Conservation (phyloP, 305 asterid species). For the Salvia sclarea region DNA sequence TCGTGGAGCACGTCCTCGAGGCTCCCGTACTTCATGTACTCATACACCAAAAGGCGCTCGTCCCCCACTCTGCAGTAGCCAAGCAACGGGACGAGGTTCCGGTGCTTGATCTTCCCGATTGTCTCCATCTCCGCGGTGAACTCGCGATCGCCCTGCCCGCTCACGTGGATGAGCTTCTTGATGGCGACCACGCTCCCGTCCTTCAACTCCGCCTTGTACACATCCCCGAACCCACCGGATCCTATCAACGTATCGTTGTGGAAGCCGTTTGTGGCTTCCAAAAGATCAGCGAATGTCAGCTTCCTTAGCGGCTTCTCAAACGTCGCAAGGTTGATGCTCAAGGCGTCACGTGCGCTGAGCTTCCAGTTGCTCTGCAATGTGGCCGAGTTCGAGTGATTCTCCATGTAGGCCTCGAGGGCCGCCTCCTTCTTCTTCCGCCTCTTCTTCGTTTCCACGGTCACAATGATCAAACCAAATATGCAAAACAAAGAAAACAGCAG, state of each 20-base stretch:
- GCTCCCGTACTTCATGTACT: constrained; percentile 94
- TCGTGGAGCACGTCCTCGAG: constrained; percentile 83
- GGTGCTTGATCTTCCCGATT: constrained; percentile 73
- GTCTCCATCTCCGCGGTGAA: constrained; percentile 91
- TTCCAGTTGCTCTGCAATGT: constrained; percentile 66
- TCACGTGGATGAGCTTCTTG: constrained; percentile 71
- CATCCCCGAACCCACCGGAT: constrained; percentile 81
- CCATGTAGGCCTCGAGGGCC: constrained; percentile 74
- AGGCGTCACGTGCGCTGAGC: constrained; percentile 66
- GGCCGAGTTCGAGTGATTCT: constrained; percentile 65
- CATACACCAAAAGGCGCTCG: constrained; percentile 85
- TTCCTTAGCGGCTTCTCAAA: constrained; percentile 85
- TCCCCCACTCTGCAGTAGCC: constrained; percentile 82
- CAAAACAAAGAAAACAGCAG: constrained; percentile 80
- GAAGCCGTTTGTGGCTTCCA: constrained; percentile 77
- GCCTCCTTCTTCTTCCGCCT: constrained; percentile 80
- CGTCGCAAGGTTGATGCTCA: constrained; percentile 70
- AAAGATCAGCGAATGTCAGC: constrained; percentile 84
- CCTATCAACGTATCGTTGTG: constrained; percentile 63
- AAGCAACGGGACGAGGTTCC: constrained; percentile 71
- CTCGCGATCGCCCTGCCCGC: constrained; percentile 81
- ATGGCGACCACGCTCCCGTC: constrained; percentile 75
- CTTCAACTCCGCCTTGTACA: constrained; percentile 69
- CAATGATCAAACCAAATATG: constrained; percentile 71
- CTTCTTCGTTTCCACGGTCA: constrained; percentile 67